phyloP scores from a whole-genome alignment of 306 rosid genomes.

The Astragalus glycyphyllos region DNA sequence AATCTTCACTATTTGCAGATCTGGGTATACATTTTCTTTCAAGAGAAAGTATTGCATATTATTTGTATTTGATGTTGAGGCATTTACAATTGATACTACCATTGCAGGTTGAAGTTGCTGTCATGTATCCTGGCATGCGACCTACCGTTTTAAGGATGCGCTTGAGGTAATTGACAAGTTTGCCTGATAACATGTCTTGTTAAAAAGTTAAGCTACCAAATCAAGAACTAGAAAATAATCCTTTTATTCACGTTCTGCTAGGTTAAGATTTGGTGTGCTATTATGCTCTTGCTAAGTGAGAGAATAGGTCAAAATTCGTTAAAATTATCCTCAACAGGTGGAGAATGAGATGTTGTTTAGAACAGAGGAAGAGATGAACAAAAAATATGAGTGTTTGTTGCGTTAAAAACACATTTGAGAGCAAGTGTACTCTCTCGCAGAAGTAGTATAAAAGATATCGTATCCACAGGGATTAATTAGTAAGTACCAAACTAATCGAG shows the following conservation, averaged over 20 bases:
- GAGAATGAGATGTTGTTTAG: conserved; percentile 5
- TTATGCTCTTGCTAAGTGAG: conserved; percentile 22
- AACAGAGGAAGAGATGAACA: too few relatives aligned
- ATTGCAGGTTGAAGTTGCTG: conserved; percentile 91
- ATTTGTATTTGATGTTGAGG: conserved; percentile 37
- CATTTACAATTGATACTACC: conserved; percentile 36
- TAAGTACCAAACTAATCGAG: too few relatives aligned
- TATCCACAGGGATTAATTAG: too few relatives aligned
- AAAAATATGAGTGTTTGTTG: too few relatives aligned
- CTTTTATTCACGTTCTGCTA: conserved; percentile 10
- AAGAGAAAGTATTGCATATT: conserved; percentile 2
- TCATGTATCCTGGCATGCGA: conserved; percentile 83
- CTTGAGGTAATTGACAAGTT: conserved; percentile 64
- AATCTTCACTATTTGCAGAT: conserved; percentile 2
- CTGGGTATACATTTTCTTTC: conserved; percentile 32
- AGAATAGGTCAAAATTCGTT: conserved; percentile 33
- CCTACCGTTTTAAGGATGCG: conserved; percentile 95
- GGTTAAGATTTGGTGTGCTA: conserved; percentile 30
- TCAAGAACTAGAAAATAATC: conserved; percentile 19
- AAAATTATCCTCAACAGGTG: conserved; percentile 16
- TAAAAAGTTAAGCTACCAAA: conserved; percentile 23
- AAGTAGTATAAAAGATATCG: too few relatives aligned
- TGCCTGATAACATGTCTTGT: conserved; percentile 9
- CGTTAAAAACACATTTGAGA: too few relatives aligned
- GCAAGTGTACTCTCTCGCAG: too few relatives aligned